Base-by-base conservation (phyloP, 2,329 filamentous ascomycete genomes). In the Onygenales sp. region DNA sequence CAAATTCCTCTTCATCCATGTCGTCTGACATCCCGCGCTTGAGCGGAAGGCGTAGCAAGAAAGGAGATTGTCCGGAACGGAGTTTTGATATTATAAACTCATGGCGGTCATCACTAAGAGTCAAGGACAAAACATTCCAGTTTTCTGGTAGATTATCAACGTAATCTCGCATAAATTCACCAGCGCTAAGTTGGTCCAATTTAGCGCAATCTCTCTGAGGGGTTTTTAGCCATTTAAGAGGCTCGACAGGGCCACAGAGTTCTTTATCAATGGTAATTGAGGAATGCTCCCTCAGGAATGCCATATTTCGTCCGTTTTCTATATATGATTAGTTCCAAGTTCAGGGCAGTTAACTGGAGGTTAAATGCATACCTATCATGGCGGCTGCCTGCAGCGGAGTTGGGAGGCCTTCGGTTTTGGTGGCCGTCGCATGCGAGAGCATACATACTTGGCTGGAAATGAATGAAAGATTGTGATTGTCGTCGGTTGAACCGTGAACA, bases 31-130 rank as follows among this genome's bases (percentile, higher is more conserved):
- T 88, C 52, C 92, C 88, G 42, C 92, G 79, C 59, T 87, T 85
- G 27, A 98, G 80, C 0, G 93, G 93, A 21, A 98, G 76, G 5
- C 91, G 85, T 49, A 98, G 75, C 51, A 95, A 83, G 63, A 98
- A 94, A 0, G 93, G 93, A 31, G 81, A 83, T 49, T 86, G 80
- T 1, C 82, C 83, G 8, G 83, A 78, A 57, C 88, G 84, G 36
- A 95, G 82, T 62, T 89, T 89, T n/a, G 88, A 91, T 57, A 97
- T 84, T 60, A 88, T 90, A 4, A 98, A 79, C 64, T 97, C 93
- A 52, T 88, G 86, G 40, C 79, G 81, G 59, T 85, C 85, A 51
- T 95, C 87, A 63, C 87, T 93, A 13, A 98, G 71, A 0, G 87
- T 87, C 44, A 98, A 74, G 0, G 91, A 97, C 8, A 98, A 75